Evolutionary conservation across 2,329 filamentous ascomycete genomes (phyloP).

Genomic region (Calonectria pteridis): DNA sequence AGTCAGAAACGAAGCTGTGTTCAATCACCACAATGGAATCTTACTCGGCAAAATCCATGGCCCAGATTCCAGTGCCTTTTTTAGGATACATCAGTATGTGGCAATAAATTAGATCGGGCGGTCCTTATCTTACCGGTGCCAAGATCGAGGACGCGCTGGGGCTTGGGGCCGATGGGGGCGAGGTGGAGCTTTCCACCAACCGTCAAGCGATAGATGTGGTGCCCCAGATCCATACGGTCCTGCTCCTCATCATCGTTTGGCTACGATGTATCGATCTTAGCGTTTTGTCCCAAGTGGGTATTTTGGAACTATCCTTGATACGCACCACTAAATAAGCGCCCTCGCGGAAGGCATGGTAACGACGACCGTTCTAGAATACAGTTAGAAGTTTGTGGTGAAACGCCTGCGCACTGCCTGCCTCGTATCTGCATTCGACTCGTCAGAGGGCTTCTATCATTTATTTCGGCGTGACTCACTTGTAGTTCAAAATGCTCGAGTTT

Average conservation of each 20-base stretch:
- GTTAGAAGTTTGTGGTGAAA: background rate
- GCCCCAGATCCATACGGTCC: slow-evolving; percentile 22
- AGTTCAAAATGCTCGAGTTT: slow-evolving; percentile 17
- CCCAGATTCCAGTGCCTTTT: slow-evolving; percentile 23
- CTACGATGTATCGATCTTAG: slow-evolving; percentile 3
- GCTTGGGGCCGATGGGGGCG: slow-evolving; percentile 3
- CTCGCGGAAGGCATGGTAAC: slow-evolving; percentile 23
- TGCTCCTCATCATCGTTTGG: slow-evolving; percentile 27
- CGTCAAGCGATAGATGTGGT: slow-evolving; percentile 17
- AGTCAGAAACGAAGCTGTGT: background rate
- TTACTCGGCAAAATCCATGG: slow-evolving; percentile 26
- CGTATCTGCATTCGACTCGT: slow-evolving; percentile 8
- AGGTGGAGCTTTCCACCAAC: slow-evolving; percentile 13
- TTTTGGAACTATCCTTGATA: background rate
- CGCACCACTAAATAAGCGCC: slow-evolving; percentile 25
- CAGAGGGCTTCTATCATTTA: background rate
- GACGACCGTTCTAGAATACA: slow-evolving; percentile 18
- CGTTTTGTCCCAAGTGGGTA: background rate
- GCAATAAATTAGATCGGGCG: too few species aligned
- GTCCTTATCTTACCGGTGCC: slow-evolving; percentile 5
- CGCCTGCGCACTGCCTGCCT: background rate
- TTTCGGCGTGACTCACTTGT: background rate
- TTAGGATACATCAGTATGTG: background rate
- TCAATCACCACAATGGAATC: background rate
- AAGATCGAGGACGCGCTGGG: slow-evolving; percentile 20